Evolutionary conservation across 805 yeast species (phyloP).

Genomic region (Candida cerambycidarum): DNA sequence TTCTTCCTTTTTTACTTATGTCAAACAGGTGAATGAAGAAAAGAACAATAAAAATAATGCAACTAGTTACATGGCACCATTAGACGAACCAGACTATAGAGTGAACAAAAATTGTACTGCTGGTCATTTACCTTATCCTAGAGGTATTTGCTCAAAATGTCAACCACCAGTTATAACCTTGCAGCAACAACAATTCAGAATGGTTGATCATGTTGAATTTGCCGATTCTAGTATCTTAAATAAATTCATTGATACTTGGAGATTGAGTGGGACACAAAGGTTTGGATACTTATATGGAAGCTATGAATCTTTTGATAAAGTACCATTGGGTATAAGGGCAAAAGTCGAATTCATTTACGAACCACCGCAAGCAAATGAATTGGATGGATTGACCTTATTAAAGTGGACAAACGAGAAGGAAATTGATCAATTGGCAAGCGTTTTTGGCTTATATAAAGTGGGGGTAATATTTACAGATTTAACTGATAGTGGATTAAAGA

Average conservation of each 20-base stretch:
- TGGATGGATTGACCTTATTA: slow-evolving; percentile 73
- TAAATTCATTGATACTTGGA: slow-evolving; percentile 88
- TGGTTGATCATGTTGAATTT: slow-evolving; percentile 63
- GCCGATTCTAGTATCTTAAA: slow-evolving; percentile 51
- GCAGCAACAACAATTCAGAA: slow-evolving; percentile 84
- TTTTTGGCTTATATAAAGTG: slow-evolving; percentile 65
- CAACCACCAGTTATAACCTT: slow-evolving; percentile 95
- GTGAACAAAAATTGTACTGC: slow-evolving; percentile 65
- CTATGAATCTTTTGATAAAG: slow-evolving; percentile 74
- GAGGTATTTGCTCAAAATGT: slow-evolving; percentile 92
- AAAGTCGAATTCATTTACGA: slow-evolving; percentile 93
- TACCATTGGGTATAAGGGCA: slow-evolving; percentile 92
- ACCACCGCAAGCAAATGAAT: slow-evolving; percentile 83
- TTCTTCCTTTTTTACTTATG: slow-evolving; percentile 78
- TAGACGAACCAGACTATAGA: slow-evolving; percentile 66
- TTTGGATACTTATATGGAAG: slow-evolving; percentile 82
- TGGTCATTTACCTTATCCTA: slow-evolving; percentile 94
- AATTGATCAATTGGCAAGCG: slow-evolving; percentile 53
- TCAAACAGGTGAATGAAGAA: slow-evolving; percentile 67
- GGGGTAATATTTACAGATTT: slow-evolving; percentile 91
- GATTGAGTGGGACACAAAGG: slow-evolving; percentile 83
- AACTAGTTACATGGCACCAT: slow-evolving; percentile 68
- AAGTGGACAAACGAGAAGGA: slow-evolving; percentile 55
- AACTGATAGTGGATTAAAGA: slow-evolving; percentile 79
- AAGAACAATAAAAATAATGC: slow-evolving; percentile 65